Percentiles rank a stretch among this genome's conserved stretches.
phyloP scores from a whole-genome alignment of 2,329 filamentous ascomycete genomes.

The Byssochlamys sp. region DNA sequence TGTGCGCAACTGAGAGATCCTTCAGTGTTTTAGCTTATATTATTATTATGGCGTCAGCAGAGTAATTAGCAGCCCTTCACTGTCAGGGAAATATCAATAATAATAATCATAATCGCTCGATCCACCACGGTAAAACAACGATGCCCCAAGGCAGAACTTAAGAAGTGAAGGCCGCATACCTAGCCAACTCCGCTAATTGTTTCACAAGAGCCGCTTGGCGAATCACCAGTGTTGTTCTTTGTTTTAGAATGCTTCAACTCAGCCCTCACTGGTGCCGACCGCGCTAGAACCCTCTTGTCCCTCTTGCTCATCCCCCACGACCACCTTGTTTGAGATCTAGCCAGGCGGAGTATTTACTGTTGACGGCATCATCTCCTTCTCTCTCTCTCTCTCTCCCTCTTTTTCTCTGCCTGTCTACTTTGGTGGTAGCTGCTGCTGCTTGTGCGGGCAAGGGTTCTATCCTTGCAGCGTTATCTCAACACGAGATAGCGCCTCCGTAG shows the following conservation, averaged over 20 bases:
- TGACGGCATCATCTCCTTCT: background rate
- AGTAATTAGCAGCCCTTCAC: background rate
- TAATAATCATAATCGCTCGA: background rate
- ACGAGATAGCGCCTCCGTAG: background rate
- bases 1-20: no score
- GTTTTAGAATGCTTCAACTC: background rate
- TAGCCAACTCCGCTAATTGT: background rate
- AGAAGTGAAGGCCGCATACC: background rate
- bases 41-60: background rate
- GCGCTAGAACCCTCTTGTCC: background rate
- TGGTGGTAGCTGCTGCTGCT: background rate
- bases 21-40: no score
- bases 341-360: background rate
- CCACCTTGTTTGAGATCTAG: background rate
- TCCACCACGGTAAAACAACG: background rate
- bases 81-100: background rate
- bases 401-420: background rate
- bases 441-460: background rate
- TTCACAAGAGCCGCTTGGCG: background rate
- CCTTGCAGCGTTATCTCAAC: background rate
- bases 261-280: background rate
- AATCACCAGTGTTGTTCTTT: background rate
- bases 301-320: background rate
- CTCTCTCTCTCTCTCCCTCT: background rate
- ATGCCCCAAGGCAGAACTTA: background rate